These are phyloP conservation scores for Leccinum fallax DNA, from an alignment of 1,284 basidiomycete genomes.

Conservation along the genomic window DNA sequence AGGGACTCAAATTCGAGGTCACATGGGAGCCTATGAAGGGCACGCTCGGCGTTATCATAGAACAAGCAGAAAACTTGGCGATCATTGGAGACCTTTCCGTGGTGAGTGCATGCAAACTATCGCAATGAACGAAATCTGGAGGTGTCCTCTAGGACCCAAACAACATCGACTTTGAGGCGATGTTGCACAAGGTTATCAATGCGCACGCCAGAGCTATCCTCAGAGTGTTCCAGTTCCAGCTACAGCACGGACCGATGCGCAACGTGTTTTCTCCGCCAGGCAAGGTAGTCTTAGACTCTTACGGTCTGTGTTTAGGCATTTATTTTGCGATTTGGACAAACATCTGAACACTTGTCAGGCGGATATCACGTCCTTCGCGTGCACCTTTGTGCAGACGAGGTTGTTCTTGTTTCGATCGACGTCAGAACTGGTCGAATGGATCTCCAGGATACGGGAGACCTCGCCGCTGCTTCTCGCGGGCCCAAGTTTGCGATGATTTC, in stretches of 20 bases:
- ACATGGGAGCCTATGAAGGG: conserved; percentile 67
- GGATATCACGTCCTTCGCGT: conserved; percentile 59
- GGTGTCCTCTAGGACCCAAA: conserved; percentile 53
- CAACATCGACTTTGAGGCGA: conserved; percentile 68
- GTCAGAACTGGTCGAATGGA: conserved; percentile 69
- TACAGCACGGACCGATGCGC: conserved; percentile 50
- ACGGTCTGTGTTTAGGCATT: conserved; percentile 45
- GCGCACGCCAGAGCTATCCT: conserved; percentile 65
- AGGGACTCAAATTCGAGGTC: conserved; percentile 57
- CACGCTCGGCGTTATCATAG: conserved; percentile 57
- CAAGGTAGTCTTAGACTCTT: conserved; percentile 52
- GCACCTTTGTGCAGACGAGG: conserved; percentile 71
- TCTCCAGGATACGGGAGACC: conserved; percentile 72
- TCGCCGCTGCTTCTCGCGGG: conserved; percentile 69
- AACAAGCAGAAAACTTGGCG: conserved; percentile 44
- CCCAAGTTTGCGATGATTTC: conserved; percentile 58
- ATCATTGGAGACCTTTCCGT: conserved; percentile 48
- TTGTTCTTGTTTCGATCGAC: conserved; percentile 72
- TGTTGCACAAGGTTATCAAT: conserved; percentile 60
- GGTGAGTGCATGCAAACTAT: conserved; percentile 33
- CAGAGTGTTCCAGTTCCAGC: conserved; percentile 51
- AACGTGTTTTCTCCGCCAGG: conserved; percentile 63
- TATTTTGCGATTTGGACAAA: background rate
- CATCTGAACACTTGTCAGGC: conserved; percentile 32
- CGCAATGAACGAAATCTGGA: conserved; percentile 1